A percentile compares a stretch with the other conserved stretches of the same genome.
These are phyloP conservation scores for Plasmopara viticola DNA, from an alignment of 352 stramenopile species.

Conservation along the genomic window DNA sequence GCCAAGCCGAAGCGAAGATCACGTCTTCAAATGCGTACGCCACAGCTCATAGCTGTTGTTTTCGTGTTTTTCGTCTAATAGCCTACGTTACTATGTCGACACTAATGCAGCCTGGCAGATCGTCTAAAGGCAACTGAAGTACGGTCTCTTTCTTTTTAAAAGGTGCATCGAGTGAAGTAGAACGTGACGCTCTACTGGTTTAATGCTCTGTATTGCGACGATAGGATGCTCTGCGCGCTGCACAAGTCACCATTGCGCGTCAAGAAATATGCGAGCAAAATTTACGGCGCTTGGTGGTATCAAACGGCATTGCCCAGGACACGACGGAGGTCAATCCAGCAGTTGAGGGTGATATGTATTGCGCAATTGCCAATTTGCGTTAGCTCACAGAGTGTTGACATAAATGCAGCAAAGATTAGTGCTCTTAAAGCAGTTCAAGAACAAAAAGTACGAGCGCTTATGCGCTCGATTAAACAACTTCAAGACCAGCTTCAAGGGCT, in stretches of 20 bases:
- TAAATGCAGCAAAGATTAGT: constrained; percentile 44
- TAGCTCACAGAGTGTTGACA: neutral
- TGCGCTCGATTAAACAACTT: constrained; percentile 82
- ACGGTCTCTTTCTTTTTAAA: constrained; percentile 1
- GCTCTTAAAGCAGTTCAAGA: constrained; percentile 63
- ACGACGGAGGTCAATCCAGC: constrained; percentile 25
- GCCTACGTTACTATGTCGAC: neutral
- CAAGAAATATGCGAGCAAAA: constrained; percentile 62
- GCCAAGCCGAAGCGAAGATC: constrained; percentile 33
- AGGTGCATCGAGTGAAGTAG: neutral
- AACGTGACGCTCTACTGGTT: neutral
- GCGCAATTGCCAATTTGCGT: neutral
- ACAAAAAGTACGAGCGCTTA: constrained; percentile 73
- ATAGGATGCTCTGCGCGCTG: constrained; percentile 44
- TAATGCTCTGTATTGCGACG: neutral
- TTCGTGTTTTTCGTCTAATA: neutral
- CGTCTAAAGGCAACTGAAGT: constrained; percentile 50
- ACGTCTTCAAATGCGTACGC: constrained; percentile 26
- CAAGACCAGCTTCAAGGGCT: constrained; percentile 66
- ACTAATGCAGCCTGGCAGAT: constrained; percentile 32
- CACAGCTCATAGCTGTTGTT: neutral
- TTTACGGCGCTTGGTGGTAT: constrained; percentile 41
- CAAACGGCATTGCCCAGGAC: constrained; percentile 31
- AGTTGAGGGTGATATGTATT: constrained; percentile 26
- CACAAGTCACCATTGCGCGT: constrained; percentile 49